Base-by-base conservation (phyloP, 2,329 filamentous ascomycete species). In the Talaromyces amestolkiae region DNA sequence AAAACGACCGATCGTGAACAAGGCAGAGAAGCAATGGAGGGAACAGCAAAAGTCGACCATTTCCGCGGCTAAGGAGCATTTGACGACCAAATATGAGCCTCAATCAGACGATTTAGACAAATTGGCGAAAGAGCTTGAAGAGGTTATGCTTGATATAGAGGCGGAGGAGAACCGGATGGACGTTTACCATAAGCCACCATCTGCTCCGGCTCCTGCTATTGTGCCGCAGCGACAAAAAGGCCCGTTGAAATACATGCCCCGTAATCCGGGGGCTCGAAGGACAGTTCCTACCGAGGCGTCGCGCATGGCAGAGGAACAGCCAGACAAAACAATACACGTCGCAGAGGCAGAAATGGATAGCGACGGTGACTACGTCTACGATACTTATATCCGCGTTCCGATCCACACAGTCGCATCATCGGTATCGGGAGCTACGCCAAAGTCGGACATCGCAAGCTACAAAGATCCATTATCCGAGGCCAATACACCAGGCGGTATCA, bases 301-400 rank as follows among this genome's bases (percentile, higher is more conserved):
- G 17, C 27, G 49, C 22, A 19, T 24, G 19, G 37, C 43, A 11
- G 67, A 69, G 39, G 66, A 70, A 19, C 64, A 66, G 4, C 35
- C 24, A 45, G 79, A 81, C 10, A 37, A 43, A 51, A 24, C 31
- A n/a, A 24, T 39, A 33, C 54, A 59, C 5, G 37, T 10, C 3
- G 22, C 22, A 45, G 56, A 59, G 13, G 22, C 35, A 8, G 59
- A 63, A 19, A 45, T 54, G n/a, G 79, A 81, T 22, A 78, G 79
- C 22, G 82, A 82, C n/a, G 77, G 73, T 24, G 84, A 85, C 53
- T 88, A 86, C 72, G 84, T 88, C 65, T 87, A 87, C 73, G 86
- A 88, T 70, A 86, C 84, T 10, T 88, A 88, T 72, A 77, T 87
- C 49, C 84, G 86, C 2, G 78, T 82, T 19, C 77, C 74, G n/a